Conservation (phyloP, 2,329 filamentous ascomycete genomes). For the Pleomassaria siparia region DNA sequence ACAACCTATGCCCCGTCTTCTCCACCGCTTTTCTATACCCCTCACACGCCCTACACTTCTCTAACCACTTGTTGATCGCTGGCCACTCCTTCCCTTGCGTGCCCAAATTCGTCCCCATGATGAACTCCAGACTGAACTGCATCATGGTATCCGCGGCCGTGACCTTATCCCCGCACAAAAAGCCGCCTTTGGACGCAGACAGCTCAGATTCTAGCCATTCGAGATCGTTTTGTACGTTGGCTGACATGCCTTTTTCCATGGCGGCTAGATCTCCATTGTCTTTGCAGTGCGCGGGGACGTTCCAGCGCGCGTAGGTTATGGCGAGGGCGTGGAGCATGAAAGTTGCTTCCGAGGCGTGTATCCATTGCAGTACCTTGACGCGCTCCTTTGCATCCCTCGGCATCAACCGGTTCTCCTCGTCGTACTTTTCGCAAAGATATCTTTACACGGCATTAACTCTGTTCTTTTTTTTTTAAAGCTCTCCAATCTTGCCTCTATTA, state of each 20-base stretch:
- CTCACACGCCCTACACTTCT: conserved; percentile 38
- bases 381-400: conserved; percentile 37
- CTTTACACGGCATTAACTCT: no score
- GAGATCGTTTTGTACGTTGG: conserved; percentile 50
- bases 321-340: conserved; percentile 50
- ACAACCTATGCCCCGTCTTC: conserved; percentile 38
- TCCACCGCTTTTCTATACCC: conserved; percentile 43
- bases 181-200: conserved; percentile 40
- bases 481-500: neutral
- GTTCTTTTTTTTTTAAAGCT: neutral
- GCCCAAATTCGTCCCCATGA: conserved; percentile 42
- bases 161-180: conserved; percentile 46
- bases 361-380: conserved; percentile 46
- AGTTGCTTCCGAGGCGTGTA: conserved; percentile 52
- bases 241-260: conserved; percentile 42
- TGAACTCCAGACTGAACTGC: conserved; percentile 46
- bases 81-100: conserved; percentile 32
- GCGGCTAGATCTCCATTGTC: conserved; percentile 30
- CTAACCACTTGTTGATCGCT: conserved; percentile 37
- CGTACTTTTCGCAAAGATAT: conserved; percentile 52
- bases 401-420: conserved; percentile 41
- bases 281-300: conserved; percentile 35
- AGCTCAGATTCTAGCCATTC: conserved; percentile 49
- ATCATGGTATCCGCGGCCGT: conserved; percentile 52
- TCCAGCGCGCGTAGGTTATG: conserved; percentile 49